These are phyloP conservation scores for Tirmania nivea DNA, from an alignment of 495 filamentous ascomycete species.

Conservation along the genomic window DNA sequence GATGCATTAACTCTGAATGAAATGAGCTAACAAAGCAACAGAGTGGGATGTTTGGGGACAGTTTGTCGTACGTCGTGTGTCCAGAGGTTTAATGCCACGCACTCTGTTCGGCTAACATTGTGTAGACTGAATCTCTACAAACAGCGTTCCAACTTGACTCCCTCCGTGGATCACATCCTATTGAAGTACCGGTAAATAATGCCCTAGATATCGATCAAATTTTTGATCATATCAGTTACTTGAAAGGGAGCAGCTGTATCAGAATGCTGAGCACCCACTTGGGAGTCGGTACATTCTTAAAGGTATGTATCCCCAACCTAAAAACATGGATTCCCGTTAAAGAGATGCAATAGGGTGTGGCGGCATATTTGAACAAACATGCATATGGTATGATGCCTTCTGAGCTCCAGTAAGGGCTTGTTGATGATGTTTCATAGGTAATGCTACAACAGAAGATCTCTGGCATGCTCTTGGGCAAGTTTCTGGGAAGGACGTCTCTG, in stretches of 20 bases:
- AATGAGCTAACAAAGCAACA: slow-evolving; percentile 12
- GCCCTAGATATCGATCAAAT: slow-evolving; percentile 90
- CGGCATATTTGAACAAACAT: slow-evolving; percentile 68
- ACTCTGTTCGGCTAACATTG: slow-evolving; percentile 15
- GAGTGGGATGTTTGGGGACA: slow-evolving; percentile 92
- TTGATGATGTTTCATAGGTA: slow-evolving; percentile 23
- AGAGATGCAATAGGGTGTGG: slow-evolving; percentile 34
- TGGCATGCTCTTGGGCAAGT: slow-evolving; percentile 80
- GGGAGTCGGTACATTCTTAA: slow-evolving; percentile 63
- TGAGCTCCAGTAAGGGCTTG: too few species aligned
- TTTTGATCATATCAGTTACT: slow-evolving; percentile 86
- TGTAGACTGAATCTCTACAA: slow-evolving; percentile 67
- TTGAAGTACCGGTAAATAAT: slow-evolving; percentile 77
- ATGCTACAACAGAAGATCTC: slow-evolving; percentile 79
- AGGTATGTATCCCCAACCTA: slow-evolving; percentile 6
- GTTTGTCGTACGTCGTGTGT: slow-evolving; percentile 51
- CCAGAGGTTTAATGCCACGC: slow-evolving; percentile 31
- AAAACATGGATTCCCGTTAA: neutral
- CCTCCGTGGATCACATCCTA: slow-evolving; percentile 76
- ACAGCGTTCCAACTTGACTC: slow-evolving; percentile 73
- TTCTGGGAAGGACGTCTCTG: slow-evolving; percentile 67
- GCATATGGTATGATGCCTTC: slow-evolving; percentile 30
- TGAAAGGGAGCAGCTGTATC: slow-evolving; percentile 87
- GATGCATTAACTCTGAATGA: slow-evolving; percentile 2
- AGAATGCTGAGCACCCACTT: slow-evolving; percentile 82